Base-by-base conservation (phyloP, 164 flowering plant species). In the Vitis amurensis region DNA sequence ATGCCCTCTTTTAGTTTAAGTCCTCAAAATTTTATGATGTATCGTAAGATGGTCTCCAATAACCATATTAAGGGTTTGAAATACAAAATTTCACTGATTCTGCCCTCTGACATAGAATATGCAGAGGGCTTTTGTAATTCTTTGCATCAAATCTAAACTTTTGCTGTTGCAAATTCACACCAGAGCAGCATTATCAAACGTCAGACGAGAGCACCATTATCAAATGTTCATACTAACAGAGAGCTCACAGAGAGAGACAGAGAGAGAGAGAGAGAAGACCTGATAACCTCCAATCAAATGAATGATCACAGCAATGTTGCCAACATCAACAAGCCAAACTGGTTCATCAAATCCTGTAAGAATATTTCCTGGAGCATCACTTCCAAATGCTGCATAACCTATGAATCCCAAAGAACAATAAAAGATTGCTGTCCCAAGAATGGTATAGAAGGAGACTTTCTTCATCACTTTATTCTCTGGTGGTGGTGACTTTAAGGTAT, bases 251-350 rank as follows among this genome's bases (percentile, higher is more conserved):
- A 11, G 47, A 50, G 64, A 48, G 50, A 29, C 27, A 23, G 2
- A 23, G 61, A 11, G 47, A 50, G 64, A 48, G 50, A 29, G 7
- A 57, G 31, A 4, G n/a, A 11, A 11, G 69, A 83, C 87, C 81
- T 79, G 83, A 66, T 79, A 83, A 67, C 80, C 87, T 61, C 83
- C 84, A 15, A 81, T 51, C 7, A 81, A 58, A 66, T 81, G 84
- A 11, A 81, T 62, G n/a, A 83, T 48, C 11, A 81, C 75, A 55
- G 69, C 67, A n/a, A 79, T 31, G 64, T 83, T 76, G 11, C 78
- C 83, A 19, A 81, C 71, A 72, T 79, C 76, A 49, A 81, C 72
- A 6, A 70, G 79, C 80, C 82, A 80, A 66, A 71, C 73, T 3
- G 79, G 77, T 23, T 76, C 70, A 12, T 71, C 48, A 68, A 76